Evolutionary conservation across 257 asterid species (phyloP), one percentile per base, ranked within the genome.

Genomic region (Solanum paucissectum): DNA sequence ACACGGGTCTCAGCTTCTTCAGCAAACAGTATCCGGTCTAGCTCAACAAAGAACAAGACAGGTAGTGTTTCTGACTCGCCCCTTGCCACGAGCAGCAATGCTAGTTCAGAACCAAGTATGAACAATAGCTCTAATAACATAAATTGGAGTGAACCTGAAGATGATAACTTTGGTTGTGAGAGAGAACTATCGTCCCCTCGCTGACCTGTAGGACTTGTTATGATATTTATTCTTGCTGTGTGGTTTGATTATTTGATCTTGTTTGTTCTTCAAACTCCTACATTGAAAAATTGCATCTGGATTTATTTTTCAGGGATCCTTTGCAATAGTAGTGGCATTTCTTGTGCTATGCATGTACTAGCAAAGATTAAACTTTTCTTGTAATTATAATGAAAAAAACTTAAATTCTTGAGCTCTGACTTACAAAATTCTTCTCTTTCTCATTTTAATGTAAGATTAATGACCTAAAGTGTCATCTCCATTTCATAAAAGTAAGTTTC

Each of bases 281-380:
- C 29, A 52, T 49, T 85, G 18, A 40, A 66, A 89, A 89, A 92
- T 94, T 95, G 96, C 96, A 92, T 92, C 83, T 89, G 98, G 96
- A 92, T 90, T 92, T 91, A 88, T 77, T 87, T 91, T 90, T 89
- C 90, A 74, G 71, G 87, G 91, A 91, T 90, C 95, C 95, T 93
- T 87, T 92, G 98, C 96, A 93, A 91, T 92, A 86, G 85, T 85
- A 87, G 87, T 58, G 79, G 46, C 87, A 86, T 87, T 90, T 69
- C 86, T 58, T 73, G 83, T 86, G 87, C 83, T 58, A 13, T 69
- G 62, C 86, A 21, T 76, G 37, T 87, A n/a, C 20, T 81, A 84
- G 77, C 87, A 84, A 62, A 84, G 72, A 42, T 36, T 33, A 42
- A 68, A 9, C 71, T 20, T 79, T 83, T 27, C 60, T 64, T 84